phyloP scores from a whole-genome alignment of 768 basidiomycete species.

The Psilocybe azurescens region DNA sequence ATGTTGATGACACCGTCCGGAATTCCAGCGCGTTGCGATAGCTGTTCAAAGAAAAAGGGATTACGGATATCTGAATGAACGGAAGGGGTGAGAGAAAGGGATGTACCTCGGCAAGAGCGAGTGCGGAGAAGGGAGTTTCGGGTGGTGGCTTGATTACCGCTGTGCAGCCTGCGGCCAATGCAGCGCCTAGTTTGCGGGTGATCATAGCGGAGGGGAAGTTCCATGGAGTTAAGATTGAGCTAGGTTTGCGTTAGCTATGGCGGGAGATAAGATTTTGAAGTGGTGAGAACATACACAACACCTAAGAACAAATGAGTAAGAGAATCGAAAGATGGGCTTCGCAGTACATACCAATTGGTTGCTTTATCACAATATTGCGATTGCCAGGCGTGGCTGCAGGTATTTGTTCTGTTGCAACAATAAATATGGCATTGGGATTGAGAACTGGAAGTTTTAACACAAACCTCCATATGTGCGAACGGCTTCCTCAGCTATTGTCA shows the following conservation, averaged over 20 bases:
- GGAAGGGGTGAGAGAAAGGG: slow-evolving; percentile 3
- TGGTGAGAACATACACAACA: slow-evolving; percentile 42
- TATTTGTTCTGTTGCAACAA: slow-evolving; percentile 66
- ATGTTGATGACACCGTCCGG: slow-evolving; percentile 96
- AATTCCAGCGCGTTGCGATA: slow-evolving; percentile 87
- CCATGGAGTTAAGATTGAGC: slow-evolving; percentile 85
- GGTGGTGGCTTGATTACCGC: slow-evolving; percentile 93
- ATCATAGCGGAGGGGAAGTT: slow-evolving; percentile 98
- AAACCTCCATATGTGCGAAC: slow-evolving; percentile 88
- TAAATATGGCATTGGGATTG: background rate
- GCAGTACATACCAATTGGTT: slow-evolving; percentile 73
- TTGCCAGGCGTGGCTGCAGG: slow-evolving; percentile 72
- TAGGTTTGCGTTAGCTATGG: slow-evolving; percentile 30
- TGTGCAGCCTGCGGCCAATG: slow-evolving; percentile 96
- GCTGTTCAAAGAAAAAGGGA: slow-evolving; percentile 42
- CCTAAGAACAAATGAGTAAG: slow-evolving; percentile 24
- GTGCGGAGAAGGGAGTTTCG: slow-evolving; percentile 92
- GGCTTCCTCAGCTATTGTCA: slow-evolving; percentile 81
- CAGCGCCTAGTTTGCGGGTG: slow-evolving; percentile 87
- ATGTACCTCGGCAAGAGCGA: slow-evolving; percentile 87
- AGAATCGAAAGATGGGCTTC: background rate
- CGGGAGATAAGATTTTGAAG: background rate
- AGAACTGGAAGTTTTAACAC: slow-evolving; percentile 17
- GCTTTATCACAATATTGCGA: slow-evolving; percentile 91
- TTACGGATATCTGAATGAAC: background rate